Evolutionary conservation across 345 rosid species (phyloP), one percentile per base, ranked within the genome.

Genomic region (Kernera saxatilis): DNA sequence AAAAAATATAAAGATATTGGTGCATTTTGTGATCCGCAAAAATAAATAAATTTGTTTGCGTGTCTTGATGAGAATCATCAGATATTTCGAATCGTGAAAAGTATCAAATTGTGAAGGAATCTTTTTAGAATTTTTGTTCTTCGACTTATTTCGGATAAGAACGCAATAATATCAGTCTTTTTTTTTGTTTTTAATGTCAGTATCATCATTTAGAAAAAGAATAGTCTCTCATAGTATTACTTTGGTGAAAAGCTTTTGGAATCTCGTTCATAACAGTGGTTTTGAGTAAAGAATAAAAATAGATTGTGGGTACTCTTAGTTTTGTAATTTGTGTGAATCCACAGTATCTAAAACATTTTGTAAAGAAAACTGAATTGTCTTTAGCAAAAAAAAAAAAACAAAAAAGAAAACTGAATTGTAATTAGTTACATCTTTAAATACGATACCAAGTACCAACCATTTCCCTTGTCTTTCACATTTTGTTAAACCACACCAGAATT

Each of bases 81-180:
- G 77, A 65, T 73, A 46, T 64, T 64, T 64, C 5, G 8, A 23
- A 43, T n/a, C 32, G 3, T 64, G 65, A 29, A 23, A 13, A 43
- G 61, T 8, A 72, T 53, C 49, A 64, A 64, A 64, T 45, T 73
- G 36, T 3, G n/a, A 56, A 56, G 51, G 71, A 73, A 73, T 65
- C 66, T 64, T 64, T 55, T 12, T 35, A 13, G 14, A 25, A 17
- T 48, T 13, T 64, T 35, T 44, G 14, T 65, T 65, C 59, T 35
- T 46, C 35, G 39, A 8, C 5, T 13, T 2, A 11, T 49, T 58
- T 48, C 8, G 66, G 77, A 73, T 73, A 73, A 73, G 67, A 73
- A 46, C 13, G 71, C 15, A 12, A 45, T 32, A 64, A 22, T 30
- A 50, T 71, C n/a, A 66, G 26, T 39, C n/a, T 1, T 27, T n/a